Conservation (phyloP, 208 protist genomes). For the Cochliopodium minus region DNA sequence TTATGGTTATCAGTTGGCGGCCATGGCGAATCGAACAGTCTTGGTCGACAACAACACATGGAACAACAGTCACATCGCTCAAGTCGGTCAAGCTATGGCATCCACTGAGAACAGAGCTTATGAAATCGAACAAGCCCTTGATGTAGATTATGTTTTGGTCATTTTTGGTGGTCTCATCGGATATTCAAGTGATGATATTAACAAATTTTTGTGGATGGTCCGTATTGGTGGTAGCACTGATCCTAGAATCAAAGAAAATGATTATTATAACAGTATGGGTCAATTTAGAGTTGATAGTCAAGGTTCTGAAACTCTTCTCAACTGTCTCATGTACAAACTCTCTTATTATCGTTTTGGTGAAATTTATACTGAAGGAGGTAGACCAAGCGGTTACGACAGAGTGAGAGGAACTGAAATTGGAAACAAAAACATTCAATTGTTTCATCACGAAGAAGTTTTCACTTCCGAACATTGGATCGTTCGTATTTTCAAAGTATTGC, state of each 20-base stretch:
- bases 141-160: constrained; percentile 80
- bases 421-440: constrained; percentile 48
- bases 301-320: constrained; percentile 32
- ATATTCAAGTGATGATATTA: constrained; percentile 76
- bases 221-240: constrained; percentile 40
- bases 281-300: constrained; percentile 33
- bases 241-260: constrained; percentile 40
- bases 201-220: constrained; percentile 88
- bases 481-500: constrained; percentile 77
- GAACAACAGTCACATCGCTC: constrained; percentile 79
- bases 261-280: constrained; percentile 47
- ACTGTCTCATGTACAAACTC: constrained; percentile 75
- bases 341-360: constrained; percentile 70
- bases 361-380: constrained; percentile 40
- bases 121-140: constrained; percentile 47
- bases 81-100: constrained; percentile 45
- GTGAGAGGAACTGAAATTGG: constrained; percentile 49
- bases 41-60: constrained; percentile 84
- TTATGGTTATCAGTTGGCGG: constrained; percentile 78
- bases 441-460: constrained; percentile 54
- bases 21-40: constrained; percentile 60
- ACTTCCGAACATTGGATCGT: constrained; percentile 78
- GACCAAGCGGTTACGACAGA: constrained; percentile 31
- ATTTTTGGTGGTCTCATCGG: constrained; percentile 73
- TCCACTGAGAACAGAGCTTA: constrained; percentile 49